phyloP scores from a whole-genome alignment of 352 stramenopile genomes.

The Globisporangium alternatum region DNA sequence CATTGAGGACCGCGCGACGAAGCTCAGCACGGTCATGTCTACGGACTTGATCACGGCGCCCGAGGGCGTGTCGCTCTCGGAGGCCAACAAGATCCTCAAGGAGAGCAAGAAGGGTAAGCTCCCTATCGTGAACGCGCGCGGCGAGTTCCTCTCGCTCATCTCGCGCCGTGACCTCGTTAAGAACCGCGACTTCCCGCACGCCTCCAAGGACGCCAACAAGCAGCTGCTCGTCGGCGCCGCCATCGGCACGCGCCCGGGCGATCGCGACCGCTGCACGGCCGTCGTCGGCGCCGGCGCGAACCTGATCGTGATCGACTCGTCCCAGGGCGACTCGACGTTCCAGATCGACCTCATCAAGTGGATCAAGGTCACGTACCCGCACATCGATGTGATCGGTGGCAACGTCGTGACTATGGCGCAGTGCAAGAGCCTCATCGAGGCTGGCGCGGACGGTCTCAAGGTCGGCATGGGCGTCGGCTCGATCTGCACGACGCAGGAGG shows the following conservation, averaged over 20 bases:
- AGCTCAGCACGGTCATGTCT: constrained; percentile 87
- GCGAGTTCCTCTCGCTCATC: constrained; percentile 98
- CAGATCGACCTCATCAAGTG: constrained; percentile 90
- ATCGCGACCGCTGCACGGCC: constrained; percentile 92
- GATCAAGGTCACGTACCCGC: constrained; percentile 95
- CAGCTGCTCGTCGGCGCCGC: constrained; percentile 97
- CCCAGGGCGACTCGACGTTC: constrained; percentile 97
- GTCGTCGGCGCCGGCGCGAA: constrained; percentile 96
- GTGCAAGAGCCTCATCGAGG: constrained; percentile 98
- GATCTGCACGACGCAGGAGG: constrained; percentile 99
- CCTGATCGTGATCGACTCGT: constrained; percentile 99
- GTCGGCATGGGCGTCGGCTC: constrained; percentile 99
- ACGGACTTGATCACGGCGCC: constrained; percentile 91
- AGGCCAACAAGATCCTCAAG: constrained; percentile 98
- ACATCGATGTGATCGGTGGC: constrained; percentile 98
- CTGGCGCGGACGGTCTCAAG: constrained; percentile 98
- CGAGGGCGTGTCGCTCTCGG: constrained; percentile 93
- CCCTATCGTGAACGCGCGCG: constrained; percentile 97
- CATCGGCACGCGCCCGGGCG: constrained; percentile 97
- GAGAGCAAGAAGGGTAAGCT: constrained; percentile 99
- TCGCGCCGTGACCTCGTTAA: constrained; percentile 98
- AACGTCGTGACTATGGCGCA: constrained; percentile 99
- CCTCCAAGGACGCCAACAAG: constrained; percentile 98
- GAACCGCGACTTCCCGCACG: constrained; percentile 96
- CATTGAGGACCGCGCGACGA: constrained; percentile 91